Percentiles rank a stretch among this genome's conserved stretches.
Evolutionary conservation across 2,329 filamentous ascomycete species (phyloP).

Genomic region (Sporothrix euskadiensis): DNA sequence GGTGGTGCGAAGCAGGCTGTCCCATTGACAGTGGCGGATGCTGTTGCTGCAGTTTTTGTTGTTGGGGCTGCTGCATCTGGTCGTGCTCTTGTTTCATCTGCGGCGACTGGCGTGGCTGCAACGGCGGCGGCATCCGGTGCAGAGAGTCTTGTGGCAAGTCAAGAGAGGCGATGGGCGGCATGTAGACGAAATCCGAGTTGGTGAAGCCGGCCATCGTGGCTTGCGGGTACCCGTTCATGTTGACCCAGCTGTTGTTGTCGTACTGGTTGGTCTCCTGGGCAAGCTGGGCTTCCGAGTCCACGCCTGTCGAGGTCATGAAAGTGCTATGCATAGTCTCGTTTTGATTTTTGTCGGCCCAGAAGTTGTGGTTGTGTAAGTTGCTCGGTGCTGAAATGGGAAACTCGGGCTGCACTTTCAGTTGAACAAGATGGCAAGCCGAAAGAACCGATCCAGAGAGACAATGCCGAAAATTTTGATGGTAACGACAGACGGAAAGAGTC

Average conservation of each 20-base stretch:
- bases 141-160: slow-evolving; percentile 54
- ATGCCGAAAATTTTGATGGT: background rate
- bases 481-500: background rate
- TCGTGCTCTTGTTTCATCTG: slow-evolving; percentile 21
- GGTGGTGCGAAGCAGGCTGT: slow-evolving; percentile 41
- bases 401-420: background rate
- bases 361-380: background rate
- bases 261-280: slow-evolving; percentile 43
- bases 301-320: slow-evolving; percentile 48
- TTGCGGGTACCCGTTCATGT: slow-evolving; percentile 64
- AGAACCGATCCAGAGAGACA: background rate
- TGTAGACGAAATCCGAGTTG: slow-evolving; percentile 58
- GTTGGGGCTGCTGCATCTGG: slow-evolving; percentile 24
- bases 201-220: slow-evolving; percentile 70
- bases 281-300: slow-evolving; percentile 51
- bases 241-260: slow-evolving; percentile 54
- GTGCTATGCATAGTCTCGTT: slow-evolving; percentile 47
- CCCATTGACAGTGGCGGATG: slow-evolving; percentile 28
- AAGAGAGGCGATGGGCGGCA: slow-evolving; percentile 49
- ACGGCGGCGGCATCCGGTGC: slow-evolving; percentile 57
- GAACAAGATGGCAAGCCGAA: background rate
- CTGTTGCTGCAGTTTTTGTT: slow-evolving; percentile 22
- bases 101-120: slow-evolving; percentile 41
- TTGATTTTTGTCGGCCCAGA: background rate
- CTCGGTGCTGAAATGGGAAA: background rate